Base-by-base conservation (phyloP, 2,329 filamentous ascomycete genomes). In the Verticillium isaacii region DNA sequence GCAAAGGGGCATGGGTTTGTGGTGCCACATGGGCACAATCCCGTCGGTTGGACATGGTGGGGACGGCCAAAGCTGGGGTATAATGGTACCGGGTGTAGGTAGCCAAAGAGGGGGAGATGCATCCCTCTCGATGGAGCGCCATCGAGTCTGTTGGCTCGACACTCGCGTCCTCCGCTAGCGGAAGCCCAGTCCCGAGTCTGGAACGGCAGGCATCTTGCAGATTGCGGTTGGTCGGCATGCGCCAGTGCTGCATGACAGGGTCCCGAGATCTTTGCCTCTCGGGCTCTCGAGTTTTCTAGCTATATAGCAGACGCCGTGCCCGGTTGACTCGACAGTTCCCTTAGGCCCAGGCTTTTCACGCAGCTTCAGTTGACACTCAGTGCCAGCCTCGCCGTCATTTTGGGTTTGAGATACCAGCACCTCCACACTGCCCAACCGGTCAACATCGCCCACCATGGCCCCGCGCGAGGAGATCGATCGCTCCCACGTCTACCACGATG, bases 401-500 rank as follows among this genome's bases (percentile, higher is more conserved):
- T 41, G 37, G 37, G 37, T 19, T 41, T 15, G 37, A 36, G 14
- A 41, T 11, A 11, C 19, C 23, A 29, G 5, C 45, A 52, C 9
- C 19, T 29, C 29, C 29, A 29, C 19, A 25, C 4, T 19, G 12
- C 19, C 7, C 19, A 52, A 11, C n/a, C 8, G 45, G 45, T 52
- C 23, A 9, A 52, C 45, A 23, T 52, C 39, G 25, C 58, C 62
- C 32, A 68, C 58, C 14, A 62, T 60, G 58, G 66, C 65, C 56
- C 61, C 63, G 14, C 56, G 56, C 32, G 29, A 64, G 6, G 60
- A 67, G 45, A 61, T 60, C 56, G 60, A 64, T 15, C 60, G 60
- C 29, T 66, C 66, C 41, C 64, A 68, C 54, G 57, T 70, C 59
- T 64, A 67, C 60, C 66, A 67, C 57, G 68, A 71, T 57, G 67